Conservation (phyloP, 371 early-diverging fungal genomes). For the Mortierella sp. region DNA sequence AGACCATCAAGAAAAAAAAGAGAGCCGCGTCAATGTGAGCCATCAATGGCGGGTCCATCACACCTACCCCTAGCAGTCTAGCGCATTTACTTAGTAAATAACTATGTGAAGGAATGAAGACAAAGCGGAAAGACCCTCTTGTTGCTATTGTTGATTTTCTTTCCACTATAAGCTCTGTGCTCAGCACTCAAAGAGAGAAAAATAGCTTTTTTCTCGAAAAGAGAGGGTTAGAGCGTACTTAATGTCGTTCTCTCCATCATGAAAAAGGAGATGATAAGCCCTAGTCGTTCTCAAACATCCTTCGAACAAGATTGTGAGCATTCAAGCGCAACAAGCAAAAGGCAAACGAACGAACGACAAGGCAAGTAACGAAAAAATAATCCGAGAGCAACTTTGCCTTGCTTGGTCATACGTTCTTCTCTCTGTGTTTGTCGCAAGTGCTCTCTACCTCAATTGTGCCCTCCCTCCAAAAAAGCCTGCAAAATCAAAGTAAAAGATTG, state of each 20-base stretch:
- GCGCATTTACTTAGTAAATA: neutral
- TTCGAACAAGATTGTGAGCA: constrained; percentile 11
- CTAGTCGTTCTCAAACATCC: neutral
- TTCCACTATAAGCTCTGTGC: constrained; percentile 10
- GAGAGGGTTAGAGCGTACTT: neutral
- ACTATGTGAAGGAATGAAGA: neutral
- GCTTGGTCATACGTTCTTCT: constrained; percentile 15
- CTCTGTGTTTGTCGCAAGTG: neutral
- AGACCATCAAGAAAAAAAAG: neutral
- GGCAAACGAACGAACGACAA: no score
- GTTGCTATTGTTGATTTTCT: neutral
- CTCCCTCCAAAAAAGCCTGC: neutral
- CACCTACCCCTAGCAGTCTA: neutral
- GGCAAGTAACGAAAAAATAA: neutral
- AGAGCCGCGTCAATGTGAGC: constrained; percentile 1
- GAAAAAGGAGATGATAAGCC: neutral
- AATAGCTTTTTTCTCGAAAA: neutral
- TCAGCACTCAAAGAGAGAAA: neutral
- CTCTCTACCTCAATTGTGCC: neutral
- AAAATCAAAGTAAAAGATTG: neutral
- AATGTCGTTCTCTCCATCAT: neutral
- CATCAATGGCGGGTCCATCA: neutral
- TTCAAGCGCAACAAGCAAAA: no score
- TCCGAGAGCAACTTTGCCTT: neutral
- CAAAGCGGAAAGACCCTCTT: neutral